A percentile compares a stretch with the other conserved stretches of the same genome.
These are phyloP conservation scores for Gracilaria domingensis DNA, from an alignment of 23 red algal species.

Conservation along the genomic window DNA sequence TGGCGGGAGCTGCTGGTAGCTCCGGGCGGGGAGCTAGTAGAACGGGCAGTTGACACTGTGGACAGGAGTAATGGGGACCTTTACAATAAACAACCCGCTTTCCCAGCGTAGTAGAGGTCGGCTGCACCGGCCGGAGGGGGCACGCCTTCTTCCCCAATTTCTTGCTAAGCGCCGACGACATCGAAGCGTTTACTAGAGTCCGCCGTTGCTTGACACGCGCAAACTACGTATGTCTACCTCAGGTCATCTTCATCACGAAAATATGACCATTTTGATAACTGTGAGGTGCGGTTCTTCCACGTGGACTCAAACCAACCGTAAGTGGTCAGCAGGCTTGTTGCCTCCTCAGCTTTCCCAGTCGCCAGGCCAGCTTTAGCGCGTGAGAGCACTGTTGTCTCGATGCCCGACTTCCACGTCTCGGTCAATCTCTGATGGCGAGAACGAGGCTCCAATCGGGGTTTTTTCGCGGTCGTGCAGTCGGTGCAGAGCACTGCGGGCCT, in stretches of 20 bases:
- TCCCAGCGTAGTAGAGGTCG: too few species aligned
- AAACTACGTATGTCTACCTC: too few species aligned
- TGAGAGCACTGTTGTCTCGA: not conserved
- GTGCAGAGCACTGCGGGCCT: not conserved
- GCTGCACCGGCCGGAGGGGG: too few species aligned
- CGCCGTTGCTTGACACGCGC: too few species aligned
- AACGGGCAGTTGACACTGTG: too few species aligned
- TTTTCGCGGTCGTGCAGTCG: not conserved
- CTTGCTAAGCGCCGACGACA: too few species aligned
- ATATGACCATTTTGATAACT: not conserved
- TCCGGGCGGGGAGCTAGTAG: too few species aligned
- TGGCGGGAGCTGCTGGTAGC: too few species aligned
- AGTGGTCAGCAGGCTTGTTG: not conserved
- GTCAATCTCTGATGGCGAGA: not conserved
- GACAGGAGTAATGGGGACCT: too few species aligned
- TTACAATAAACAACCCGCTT: too few species aligned
- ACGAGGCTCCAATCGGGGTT: not conserved
- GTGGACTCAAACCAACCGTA: not conserved
- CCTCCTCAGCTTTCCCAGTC: slow-evolving; percentile 30
- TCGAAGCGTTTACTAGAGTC: too few species aligned
- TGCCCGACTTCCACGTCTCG: not conserved
- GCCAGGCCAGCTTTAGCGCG: not conserved
- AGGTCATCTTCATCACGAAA: slow-evolving; percentile 42
- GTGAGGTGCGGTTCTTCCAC: not conserved
- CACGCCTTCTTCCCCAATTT: too few species aligned